Base-by-base conservation (phyloP, 1,139 yeast species). In the Debaryomycetaceae sp. region DNA sequence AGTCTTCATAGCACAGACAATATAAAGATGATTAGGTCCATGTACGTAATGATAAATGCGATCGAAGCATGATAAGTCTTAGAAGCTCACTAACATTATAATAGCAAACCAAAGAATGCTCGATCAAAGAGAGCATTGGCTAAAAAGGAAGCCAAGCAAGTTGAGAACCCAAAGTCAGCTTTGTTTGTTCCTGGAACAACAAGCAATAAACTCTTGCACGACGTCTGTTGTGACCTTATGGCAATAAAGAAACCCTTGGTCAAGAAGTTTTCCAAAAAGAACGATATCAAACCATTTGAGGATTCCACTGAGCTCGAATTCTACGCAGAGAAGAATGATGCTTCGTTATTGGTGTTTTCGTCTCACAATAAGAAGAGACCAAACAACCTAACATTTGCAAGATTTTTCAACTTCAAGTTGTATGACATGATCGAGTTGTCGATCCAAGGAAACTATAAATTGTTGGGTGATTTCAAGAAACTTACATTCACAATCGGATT, bases 71-170 rank as follows among this genome's bases (percentile, higher is more conserved):
- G 8, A n/a, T n/a, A 24, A 13, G 30, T 14, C 13, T 34, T 13
- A 14, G 5, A 11, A 38, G 11, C 6, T 24, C 43, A 45, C 49
- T 48, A 48, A 48, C 49, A 36, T 20, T 14, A 1, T 30, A 8
- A 14, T 40, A 54, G 68, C 37, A 75, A 74, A 54, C 98, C 99
- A 40, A 91, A 90, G 70, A 93, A 86, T 62, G 97, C 97, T 47
- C 89, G 99, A 62, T 81, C 97, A 45, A 95, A 95, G 73, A 83
- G 99, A 65, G 98, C 96, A 11, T 65, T 91, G 55, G 96, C 91
- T 49, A 86, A 87, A 59, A 85, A 81, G 56, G 97, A 89, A 59
- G 83, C 98, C 46, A 93, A 90, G 70, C 68, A 89, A 43, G 86
- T 85, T 11, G 99, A 93, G 65, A 91, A 93, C 65, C 83, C 87